A percentile compares a stretch with the other conserved stretches of the same genome.
These are phyloP conservation scores for Boletus vinaceobasis DNA, from an alignment of 768 basidiomycete species.

Conservation along the genomic window DNA sequence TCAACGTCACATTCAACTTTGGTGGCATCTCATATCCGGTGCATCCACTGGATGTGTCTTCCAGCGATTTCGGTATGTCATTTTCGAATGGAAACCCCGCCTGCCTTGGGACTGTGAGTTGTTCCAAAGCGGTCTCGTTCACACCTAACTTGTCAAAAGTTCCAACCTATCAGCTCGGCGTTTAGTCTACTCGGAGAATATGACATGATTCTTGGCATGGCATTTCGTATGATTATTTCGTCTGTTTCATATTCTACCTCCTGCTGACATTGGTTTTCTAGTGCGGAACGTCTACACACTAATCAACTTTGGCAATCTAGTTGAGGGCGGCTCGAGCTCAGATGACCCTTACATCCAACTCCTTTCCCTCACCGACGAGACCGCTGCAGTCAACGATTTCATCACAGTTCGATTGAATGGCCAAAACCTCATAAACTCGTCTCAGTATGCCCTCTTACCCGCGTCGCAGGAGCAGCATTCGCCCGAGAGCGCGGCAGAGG, in stretches of 20 bases:
- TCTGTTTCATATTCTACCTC: neutral
- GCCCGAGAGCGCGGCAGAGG: slow-evolving; percentile 59
- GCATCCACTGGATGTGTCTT: slow-evolving; percentile 69
- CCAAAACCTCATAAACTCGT: slow-evolving; percentile 49
- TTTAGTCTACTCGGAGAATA: slow-evolving; percentile 76
- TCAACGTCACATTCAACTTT: slow-evolving; percentile 70
- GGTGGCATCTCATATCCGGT: slow-evolving; percentile 66
- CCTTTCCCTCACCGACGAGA: slow-evolving; percentile 52
- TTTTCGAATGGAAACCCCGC: slow-evolving; percentile 46
- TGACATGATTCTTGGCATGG: slow-evolving; percentile 82
- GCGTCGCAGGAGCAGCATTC: slow-evolving; percentile 55
- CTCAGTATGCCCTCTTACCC: slow-evolving; percentile 61
- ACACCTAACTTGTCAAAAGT: slow-evolving; percentile 38
- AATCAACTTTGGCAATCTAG: slow-evolving; percentile 69
- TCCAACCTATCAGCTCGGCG: slow-evolving; percentile 80
- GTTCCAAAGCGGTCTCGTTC: neutral
- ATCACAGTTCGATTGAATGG: slow-evolving; percentile 59
- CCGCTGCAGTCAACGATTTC: slow-evolving; percentile 62
- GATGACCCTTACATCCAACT: slow-evolving; percentile 69
- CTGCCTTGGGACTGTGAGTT: slow-evolving; percentile 67
- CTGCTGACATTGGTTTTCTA: slow-evolving; percentile 27
- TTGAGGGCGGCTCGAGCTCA: slow-evolving; percentile 45
- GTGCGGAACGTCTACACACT: slow-evolving; percentile 76
- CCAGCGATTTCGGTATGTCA: slow-evolving; percentile 49
- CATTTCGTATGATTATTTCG: slow-evolving; percentile 52